These are phyloP conservation scores for Trichoderma erinaceum DNA, from an alignment of 495 filamentous ascomycete species.

Conservation along the genomic window DNA sequence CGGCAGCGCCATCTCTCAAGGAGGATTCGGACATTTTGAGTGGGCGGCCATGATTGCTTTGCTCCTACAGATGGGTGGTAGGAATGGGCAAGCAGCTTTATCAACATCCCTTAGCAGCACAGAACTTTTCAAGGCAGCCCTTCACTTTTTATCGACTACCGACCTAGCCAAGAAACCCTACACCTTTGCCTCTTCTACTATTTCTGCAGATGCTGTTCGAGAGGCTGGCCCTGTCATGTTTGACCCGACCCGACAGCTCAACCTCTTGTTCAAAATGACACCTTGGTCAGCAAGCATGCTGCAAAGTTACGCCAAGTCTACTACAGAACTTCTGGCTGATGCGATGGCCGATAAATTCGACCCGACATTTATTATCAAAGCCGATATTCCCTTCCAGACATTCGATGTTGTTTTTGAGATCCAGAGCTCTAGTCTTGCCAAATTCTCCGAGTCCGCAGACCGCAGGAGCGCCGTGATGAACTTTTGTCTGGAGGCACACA, in stretches of 20 bases:
- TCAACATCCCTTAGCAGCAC: constrained; percentile 79
- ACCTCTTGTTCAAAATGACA: constrained; percentile 88
- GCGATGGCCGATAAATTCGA: constrained; percentile 74
- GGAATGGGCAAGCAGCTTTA: constrained; percentile 61
- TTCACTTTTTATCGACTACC: constrained; percentile 73
- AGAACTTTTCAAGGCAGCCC: constrained; percentile 84
- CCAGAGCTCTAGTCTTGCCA: constrained; percentile 19
- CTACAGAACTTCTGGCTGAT: constrained; percentile 67
- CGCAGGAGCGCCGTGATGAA: constrained; percentile 28
- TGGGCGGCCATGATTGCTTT: constrained; percentile 76
- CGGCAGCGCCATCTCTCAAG: constrained; percentile 54
- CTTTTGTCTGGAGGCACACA: constrained; percentile 49
- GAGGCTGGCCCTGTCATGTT: constrained; percentile 46
- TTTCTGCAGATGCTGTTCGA: constrained; percentile 29
- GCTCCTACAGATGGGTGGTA: constrained; percentile 67
- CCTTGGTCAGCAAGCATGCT: constrained; percentile 70
- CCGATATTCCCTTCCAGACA: constrained; percentile 56
- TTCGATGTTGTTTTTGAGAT: constrained; percentile 59
- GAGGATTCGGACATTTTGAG: constrained; percentile 91
- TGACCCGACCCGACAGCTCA: constrained; percentile 66
- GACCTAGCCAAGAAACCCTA: constrained; percentile 62
- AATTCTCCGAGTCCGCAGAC: constrained; percentile 23
- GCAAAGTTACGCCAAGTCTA: constrained; percentile 63
- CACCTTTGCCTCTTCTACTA: constrained; percentile 37
- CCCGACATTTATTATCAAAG: constrained; percentile 69